These are phyloP conservation scores for Neocucurbitaria cava DNA, from an alignment of 2,329 filamentous ascomycete genomes.

Conservation along the genomic window DNA sequence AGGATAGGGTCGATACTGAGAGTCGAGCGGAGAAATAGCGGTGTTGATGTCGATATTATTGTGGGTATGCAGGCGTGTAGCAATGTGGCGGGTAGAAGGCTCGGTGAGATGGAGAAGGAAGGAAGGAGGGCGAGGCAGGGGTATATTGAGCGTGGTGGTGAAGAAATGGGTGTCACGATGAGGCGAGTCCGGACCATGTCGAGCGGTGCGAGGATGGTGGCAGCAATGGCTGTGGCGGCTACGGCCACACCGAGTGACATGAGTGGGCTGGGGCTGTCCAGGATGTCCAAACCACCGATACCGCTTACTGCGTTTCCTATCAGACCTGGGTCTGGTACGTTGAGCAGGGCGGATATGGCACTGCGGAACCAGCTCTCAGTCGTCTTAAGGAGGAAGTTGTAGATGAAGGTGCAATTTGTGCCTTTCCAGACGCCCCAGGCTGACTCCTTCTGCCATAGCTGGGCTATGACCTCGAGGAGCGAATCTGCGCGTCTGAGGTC, in stretches of 20 bases:
- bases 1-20: slow-evolving; percentile 82
- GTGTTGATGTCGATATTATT: slow-evolving; percentile 80
- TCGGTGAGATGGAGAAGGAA: slow-evolving; percentile 69
- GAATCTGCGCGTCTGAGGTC: slow-evolving; percentile 78
- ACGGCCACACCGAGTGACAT: slow-evolving; percentile 78
- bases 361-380: slow-evolving; percentile 92
- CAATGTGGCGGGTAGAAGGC: slow-evolving; percentile 81
- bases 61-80: slow-evolving; percentile 86
- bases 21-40: slow-evolving; percentile 84
- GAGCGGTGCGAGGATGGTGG: slow-evolving; percentile 81
- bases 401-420: slow-evolving; percentile 90
- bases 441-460: slow-evolving; percentile 88
- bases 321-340: slow-evolving; percentile 81
- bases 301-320: slow-evolving; percentile 51
- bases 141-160: slow-evolving; percentile 77
- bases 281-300: slow-evolving; percentile 75
- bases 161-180: slow-evolving; percentile 81
- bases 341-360: slow-evolving; percentile 87
- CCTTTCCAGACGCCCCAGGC: slow-evolving; percentile 94
- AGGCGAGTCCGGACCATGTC: slow-evolving; percentile 88
- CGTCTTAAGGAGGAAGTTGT: slow-evolving; percentile 83
- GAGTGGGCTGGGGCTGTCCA: slow-evolving; percentile 83
- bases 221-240: slow-evolving; percentile 71
- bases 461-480: slow-evolving; percentile 82
- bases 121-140: slow-evolving; percentile 79